These are phyloP conservation scores for Penicillium fuscoglaucum DNA, from an alignment of 2,329 filamentous ascomycete species.

Conservation along the genomic window DNA sequence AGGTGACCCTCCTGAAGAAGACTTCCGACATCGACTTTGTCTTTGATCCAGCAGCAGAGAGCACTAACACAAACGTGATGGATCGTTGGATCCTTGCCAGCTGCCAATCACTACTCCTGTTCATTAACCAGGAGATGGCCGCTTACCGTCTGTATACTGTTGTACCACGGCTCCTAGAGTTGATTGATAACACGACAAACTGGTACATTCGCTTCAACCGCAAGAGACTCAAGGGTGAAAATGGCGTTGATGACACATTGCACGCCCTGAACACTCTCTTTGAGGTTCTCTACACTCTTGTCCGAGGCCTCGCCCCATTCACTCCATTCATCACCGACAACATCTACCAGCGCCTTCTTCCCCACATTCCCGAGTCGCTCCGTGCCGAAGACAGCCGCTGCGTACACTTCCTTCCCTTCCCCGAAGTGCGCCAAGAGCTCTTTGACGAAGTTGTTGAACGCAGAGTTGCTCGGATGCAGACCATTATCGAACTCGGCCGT, in stretches of 20 bases:
- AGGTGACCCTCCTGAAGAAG: constrained; percentile 84
- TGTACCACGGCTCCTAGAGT: constrained; percentile 74
- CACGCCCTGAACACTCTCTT: constrained; percentile 93
- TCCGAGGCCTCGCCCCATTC: constrained; percentile 86
- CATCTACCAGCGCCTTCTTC: constrained; percentile 82
- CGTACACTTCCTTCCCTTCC: constrained; percentile 90
- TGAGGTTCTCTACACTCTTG: constrained; percentile 86
- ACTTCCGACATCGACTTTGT: constrained; percentile 72
- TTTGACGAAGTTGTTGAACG: constrained; percentile 86
- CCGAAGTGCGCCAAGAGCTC: constrained; percentile 81
- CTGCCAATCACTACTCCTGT: constrained; percentile 86
- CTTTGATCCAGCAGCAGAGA: constrained; percentile 74
- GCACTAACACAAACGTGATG: constrained; percentile 85
- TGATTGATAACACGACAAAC: constrained; percentile 96
- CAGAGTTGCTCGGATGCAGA: constrained; percentile 87
- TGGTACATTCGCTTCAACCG: constrained; percentile 98
- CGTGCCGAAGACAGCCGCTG: constrained; percentile 73
- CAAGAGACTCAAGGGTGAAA: constrained; percentile 84
- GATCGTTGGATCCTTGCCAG: constrained; percentile 93
- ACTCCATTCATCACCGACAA: constrained; percentile 94
- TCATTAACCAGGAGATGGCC: constrained; percentile 89
- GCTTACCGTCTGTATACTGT: constrained; percentile 85
- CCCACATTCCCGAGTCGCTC: constrained; percentile 73
- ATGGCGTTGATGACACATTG: constrained; percentile 79
- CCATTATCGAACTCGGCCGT: constrained; percentile 86